Conservation (phyloP, 1,284 basidiomycete genomes). For the Fomitopsis pinicola region DNA sequence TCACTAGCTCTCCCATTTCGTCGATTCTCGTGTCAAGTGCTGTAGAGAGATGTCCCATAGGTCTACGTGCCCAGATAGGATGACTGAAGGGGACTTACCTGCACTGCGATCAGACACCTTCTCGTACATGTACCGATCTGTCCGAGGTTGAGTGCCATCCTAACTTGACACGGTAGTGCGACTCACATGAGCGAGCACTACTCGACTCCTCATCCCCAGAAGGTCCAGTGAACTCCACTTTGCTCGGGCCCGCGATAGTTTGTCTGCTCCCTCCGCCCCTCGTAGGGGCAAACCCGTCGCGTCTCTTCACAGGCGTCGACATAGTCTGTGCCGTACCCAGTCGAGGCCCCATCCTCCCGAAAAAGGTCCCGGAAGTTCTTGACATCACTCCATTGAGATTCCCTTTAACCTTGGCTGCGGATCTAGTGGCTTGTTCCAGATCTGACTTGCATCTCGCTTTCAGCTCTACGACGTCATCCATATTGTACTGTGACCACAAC, state of each 20-base stretch:
- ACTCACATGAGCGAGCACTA: conserved; percentile 54
- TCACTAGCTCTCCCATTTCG: conserved; percentile 71
- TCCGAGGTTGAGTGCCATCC: background rate
- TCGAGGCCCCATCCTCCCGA: conserved; percentile 19
- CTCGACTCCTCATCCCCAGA: conserved; percentile 36
- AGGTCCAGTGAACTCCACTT: conserved; percentile 43
- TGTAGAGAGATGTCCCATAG: conserved; percentile 22
- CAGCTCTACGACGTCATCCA: conserved; percentile 48
- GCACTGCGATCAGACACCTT: conserved; percentile 79
- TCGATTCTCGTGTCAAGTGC: conserved; percentile 84
- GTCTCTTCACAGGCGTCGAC: conserved; percentile 8
- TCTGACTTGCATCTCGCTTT: conserved; percentile 52
- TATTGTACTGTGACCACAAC: conserved; percentile 35
- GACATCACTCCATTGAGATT: conserved; percentile 17
- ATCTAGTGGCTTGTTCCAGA: conserved; percentile 36
- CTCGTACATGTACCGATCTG: conserved; percentile 93
- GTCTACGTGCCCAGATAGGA: background rate
- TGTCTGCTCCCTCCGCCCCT: conserved; percentile 26
- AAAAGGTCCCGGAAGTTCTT: conserved; percentile 10
- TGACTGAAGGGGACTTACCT: conserved; percentile 41
- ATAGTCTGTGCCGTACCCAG: conserved; percentile 15
- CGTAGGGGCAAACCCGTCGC: conserved; percentile 15
- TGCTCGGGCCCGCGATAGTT: conserved; percentile 34
- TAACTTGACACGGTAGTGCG: background rate
- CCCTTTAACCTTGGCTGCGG: conserved; percentile 29